These are phyloP conservation scores for Trichoderma citrinoviride DNA, from an alignment of 2,329 filamentous ascomycete genomes.

Conservation along the genomic window DNA sequence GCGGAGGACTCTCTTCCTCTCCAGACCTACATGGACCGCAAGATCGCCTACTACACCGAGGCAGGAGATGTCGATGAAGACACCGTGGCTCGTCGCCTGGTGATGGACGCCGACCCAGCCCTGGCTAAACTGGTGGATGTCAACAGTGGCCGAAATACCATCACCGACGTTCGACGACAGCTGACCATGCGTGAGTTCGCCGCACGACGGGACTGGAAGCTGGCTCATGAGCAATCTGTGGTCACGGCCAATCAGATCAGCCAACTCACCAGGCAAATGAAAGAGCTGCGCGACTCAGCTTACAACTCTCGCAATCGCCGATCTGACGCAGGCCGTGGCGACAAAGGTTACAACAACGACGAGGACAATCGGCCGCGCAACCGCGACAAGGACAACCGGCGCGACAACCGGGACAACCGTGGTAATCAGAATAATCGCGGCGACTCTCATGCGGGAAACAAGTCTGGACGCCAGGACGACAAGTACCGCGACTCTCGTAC, in stretches of 20 bases:
- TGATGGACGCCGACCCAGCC: not conserved
- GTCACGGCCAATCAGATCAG: not conserved
- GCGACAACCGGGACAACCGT: not conserved
- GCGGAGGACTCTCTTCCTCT: not conserved
- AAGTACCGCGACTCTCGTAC: no score
- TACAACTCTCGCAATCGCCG: not conserved
- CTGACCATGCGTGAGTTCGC: not conserved
- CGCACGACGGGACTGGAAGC: no score
- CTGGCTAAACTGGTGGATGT: not conserved
- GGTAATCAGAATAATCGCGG: not conserved
- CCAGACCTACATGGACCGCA: not conserved
- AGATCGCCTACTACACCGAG: not conserved
- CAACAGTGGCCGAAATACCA: not conserved
- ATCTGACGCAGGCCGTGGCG: not conserved
- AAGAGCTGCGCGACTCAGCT: not conserved
- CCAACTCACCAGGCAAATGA: not conserved
- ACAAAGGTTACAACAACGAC: not conserved
- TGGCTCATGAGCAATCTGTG: not conserved
- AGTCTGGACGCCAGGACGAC: not conserved
- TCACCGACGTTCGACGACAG: not conserved
- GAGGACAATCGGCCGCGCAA: not conserved
- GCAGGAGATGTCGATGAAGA: not conserved
- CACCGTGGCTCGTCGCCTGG: not conserved
- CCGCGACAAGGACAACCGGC: not conserved
- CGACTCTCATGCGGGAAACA: no score